These are phyloP conservation scores for Paracorniculantispora psalliotae DNA, from an alignment of 2,329 filamentous ascomycete species.

Conservation along the genomic window DNA sequence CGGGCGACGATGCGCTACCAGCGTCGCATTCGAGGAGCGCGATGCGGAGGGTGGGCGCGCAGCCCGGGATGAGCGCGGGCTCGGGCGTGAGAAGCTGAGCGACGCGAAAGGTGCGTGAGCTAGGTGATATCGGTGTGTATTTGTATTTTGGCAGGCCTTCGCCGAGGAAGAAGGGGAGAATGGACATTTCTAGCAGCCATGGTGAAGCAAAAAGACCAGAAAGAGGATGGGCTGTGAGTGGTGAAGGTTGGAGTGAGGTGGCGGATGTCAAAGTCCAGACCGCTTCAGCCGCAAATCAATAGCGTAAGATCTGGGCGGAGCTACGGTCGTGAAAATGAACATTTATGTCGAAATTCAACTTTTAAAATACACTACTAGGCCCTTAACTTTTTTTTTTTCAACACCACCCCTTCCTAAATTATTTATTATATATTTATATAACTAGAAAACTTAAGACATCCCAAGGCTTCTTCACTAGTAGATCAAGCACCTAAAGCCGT, in stretches of 20 bases:
- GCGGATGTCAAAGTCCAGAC: background rate
- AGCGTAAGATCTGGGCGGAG: background rate
- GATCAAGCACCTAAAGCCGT: too few relatives aligned
- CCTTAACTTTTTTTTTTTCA: too few relatives aligned
- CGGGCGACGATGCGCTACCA: constrained; percentile 12
- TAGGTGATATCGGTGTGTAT: constrained; percentile 13
- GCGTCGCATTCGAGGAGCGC: constrained; percentile 22
- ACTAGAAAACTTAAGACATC: too few relatives aligned
- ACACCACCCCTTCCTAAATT: too few relatives aligned
- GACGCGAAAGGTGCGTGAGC: constrained; percentile 20
- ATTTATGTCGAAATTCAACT: too few relatives aligned
- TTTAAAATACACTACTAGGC: too few relatives aligned
- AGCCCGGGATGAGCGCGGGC: constrained; percentile 17
- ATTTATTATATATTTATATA: too few relatives aligned
- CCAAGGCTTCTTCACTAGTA: too few relatives aligned
- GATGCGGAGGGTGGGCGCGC: constrained; percentile 22
- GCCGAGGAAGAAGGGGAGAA: background rate
- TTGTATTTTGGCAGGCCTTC: background rate
- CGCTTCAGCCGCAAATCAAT: constrained; percentile 13
- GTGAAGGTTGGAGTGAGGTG: too few relatives aligned
- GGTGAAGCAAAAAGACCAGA: background rate
- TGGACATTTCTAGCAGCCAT: background rate
- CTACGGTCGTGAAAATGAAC: too few relatives aligned
- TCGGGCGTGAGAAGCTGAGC: constrained; percentile 21
- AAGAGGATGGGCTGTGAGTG: too few relatives aligned